phyloP scores from a whole-genome alignment of 2,329 filamentous ascomycete species.

The Lachnellula subtilissima region DNA sequence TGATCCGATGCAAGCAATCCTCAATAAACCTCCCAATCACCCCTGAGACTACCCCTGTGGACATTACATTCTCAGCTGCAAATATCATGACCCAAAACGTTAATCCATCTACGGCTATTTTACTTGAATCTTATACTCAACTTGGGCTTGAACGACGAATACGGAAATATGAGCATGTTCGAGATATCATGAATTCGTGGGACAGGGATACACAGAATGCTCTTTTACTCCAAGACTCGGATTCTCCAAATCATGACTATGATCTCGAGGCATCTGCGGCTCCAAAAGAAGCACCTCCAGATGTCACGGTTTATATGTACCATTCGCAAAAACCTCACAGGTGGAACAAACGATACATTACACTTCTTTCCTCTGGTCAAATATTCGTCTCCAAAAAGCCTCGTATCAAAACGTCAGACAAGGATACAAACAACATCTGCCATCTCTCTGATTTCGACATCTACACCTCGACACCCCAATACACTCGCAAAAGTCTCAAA shows the following conservation, averaged over 20 bases:
- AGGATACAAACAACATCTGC: conserved; percentile 67
- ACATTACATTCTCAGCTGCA: conserved; percentile 66
- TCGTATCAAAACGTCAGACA: conserved; percentile 53
- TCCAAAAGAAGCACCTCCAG: conserved; percentile 57
- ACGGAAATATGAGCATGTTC: conserved; percentile 78
- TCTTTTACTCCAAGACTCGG: conserved; percentile 60
- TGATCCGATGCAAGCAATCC: conserved; percentile 66
- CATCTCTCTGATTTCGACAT: conserved; percentile 92
- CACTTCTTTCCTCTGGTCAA: conserved; percentile 69
- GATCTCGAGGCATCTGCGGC: conserved; percentile 65
- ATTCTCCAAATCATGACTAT: conserved; percentile 47
- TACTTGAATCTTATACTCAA: conserved; percentile 71
- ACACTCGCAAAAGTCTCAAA: conserved; percentile 66
- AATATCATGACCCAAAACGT: conserved; percentile 60
- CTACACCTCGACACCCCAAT: conserved; percentile 68
- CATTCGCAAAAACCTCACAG: conserved; percentile 78
- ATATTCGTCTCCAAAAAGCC: conserved; percentile 65
- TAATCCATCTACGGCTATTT: conserved; percentile 59
- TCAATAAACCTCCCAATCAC: conserved; percentile 68
- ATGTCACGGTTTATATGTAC: conserved; percentile 67
- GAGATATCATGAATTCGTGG: conserved; percentile 92
- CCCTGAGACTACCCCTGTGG: conserved; percentile 66
- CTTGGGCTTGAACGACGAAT: conserved; percentile 78
- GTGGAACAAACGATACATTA: conserved; percentile 83
- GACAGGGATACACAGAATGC: conserved; percentile 73